Conservation (phyloP, 1,284 basidiomycete species). For the Irpex sp. region DNA sequence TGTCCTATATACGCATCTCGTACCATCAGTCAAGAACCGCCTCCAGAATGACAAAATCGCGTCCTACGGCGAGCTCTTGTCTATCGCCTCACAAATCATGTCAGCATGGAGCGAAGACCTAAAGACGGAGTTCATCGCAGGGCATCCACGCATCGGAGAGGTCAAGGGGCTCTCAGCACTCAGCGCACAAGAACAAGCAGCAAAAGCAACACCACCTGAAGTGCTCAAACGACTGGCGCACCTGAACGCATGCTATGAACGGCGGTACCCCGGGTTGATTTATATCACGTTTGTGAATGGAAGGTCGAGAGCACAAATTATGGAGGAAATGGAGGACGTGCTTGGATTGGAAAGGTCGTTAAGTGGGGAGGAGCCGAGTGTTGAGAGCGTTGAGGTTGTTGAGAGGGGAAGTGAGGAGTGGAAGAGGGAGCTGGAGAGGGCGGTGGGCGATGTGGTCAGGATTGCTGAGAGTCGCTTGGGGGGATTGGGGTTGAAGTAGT, state of each 20-base stretch:
- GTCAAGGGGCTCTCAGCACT: slow-evolving; percentile 66
- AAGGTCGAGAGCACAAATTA: slow-evolving; percentile 66
- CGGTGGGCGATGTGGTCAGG: slow-evolving; percentile 66
- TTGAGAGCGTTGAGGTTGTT: slow-evolving; percentile 37
- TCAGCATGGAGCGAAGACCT: slow-evolving; percentile 51
- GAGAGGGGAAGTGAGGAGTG: slow-evolving; percentile 35
- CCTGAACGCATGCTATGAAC: slow-evolving; percentile 79
- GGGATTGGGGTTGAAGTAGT: slow-evolving; percentile 33
- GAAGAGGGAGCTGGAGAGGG: slow-evolving; percentile 60
- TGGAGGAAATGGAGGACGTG: slow-evolving; percentile 73
- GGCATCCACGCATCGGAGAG: slow-evolving; percentile 89
- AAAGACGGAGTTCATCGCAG: slow-evolving; percentile 71
- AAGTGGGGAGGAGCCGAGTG: slow-evolving; percentile 36
- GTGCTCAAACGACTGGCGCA: slow-evolving; percentile 59
- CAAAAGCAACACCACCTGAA: slow-evolving; percentile 54
- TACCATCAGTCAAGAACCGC: slow-evolving; percentile 46
- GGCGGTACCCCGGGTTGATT: slow-evolving; percentile 66
- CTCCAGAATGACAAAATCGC: slow-evolving; percentile 22
- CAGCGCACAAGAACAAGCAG: slow-evolving; percentile 78
- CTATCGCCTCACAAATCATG: slow-evolving; percentile 52
- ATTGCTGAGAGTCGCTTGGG: slow-evolving; percentile 71
- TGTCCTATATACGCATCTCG: slow-evolving; percentile 50
- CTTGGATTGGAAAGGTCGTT: slow-evolving; percentile 52
- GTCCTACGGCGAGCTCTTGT: slow-evolving; percentile 60
- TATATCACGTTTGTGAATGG: slow-evolving; percentile 94